Conservation (phyloP, 768 basidiomycete genomes). For the Suillus paluster region DNA sequence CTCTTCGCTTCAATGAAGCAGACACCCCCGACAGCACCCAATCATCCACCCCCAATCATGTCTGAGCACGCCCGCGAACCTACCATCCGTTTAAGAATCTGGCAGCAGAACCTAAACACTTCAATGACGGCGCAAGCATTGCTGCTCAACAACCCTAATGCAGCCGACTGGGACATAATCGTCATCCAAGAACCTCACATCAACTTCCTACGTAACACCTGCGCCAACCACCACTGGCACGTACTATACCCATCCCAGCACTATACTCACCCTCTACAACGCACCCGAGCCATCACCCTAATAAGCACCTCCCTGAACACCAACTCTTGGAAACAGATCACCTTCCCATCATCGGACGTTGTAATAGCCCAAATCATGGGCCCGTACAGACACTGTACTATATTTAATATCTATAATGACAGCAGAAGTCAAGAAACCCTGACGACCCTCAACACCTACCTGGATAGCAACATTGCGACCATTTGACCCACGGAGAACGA, state of each 20-base stretch:
- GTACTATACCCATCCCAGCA: background rate
- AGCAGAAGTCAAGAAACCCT: slow-evolving; percentile 26
- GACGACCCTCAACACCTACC: slow-evolving; percentile 12
- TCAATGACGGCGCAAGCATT: slow-evolving; percentile 21
- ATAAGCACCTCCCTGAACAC: slow-evolving; percentile 22
- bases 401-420: slow-evolving; percentile 39
- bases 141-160: slow-evolving; percentile 11
- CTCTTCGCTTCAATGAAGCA: too few relatives aligned
- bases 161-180: background rate
- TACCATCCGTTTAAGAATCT: slow-evolving; percentile 13
- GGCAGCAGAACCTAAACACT: slow-evolving; percentile 35
- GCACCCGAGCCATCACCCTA: slow-evolving; percentile 19
- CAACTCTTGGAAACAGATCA: slow-evolving; percentile 26
- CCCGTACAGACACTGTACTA: background rate
- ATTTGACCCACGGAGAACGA: background rate
- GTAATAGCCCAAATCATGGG: slow-evolving; percentile 18
- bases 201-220: background rate
- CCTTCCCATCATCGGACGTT: slow-evolving; percentile 22
- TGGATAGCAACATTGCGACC: background rate
- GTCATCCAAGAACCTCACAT: slow-evolving; percentile 9
- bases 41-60: background rate
- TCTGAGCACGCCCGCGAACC: background rate
- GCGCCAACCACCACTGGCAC: background rate
- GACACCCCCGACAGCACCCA: background rate
- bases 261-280: background rate